phyloP scores from a whole-genome alignment of 495 filamentous ascomycete genomes.

The Podospora conica region DNA sequence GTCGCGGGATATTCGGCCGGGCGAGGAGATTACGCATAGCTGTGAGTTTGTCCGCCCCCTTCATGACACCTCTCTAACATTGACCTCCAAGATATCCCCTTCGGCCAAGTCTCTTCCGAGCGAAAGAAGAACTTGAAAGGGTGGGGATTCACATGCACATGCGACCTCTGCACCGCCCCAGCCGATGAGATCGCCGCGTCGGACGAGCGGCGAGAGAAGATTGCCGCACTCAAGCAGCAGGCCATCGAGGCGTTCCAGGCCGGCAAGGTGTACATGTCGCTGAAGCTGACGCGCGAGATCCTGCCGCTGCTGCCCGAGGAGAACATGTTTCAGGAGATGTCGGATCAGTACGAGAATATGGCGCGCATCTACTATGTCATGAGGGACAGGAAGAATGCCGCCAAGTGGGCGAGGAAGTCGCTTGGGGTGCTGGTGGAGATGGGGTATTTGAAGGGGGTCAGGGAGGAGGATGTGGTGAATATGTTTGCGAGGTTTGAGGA shows the following conservation, averaged over 20 bases:
- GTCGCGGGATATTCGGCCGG: constrained; percentile 27
- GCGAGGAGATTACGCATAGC: constrained; percentile 40
- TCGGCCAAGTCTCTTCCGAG: constrained; percentile 26
- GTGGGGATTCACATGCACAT: constrained; percentile 37
- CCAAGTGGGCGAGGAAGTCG: constrained; percentile 27
- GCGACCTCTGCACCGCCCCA: constrained; percentile 31
- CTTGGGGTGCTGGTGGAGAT: constrained; percentile 29
- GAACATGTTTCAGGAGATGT: constrained; percentile 29
- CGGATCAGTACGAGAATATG: constrained; percentile 37
- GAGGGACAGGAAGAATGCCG: constrained; percentile 28
- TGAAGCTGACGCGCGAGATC: constrained; percentile 28
- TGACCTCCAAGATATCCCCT: constrained; percentile 21
- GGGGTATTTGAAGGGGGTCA: constrained; percentile 15
- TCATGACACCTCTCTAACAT: neutral
- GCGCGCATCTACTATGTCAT: constrained; percentile 34
- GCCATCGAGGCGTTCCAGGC: constrained; percentile 29
- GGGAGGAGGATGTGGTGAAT: constrained; percentile 2
- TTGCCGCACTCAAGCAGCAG: constrained; percentile 26
- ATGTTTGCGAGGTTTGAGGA: constrained; percentile 18
- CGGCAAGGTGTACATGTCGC: constrained; percentile 27
- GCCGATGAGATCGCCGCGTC: constrained; percentile 25
- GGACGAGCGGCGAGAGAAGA: constrained; percentile 30
- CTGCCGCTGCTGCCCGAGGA: constrained; percentile 28
- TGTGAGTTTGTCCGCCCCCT: constrained; percentile 20
- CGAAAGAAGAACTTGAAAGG: constrained; percentile 24